Evolutionary conservation across 495 filamentous ascomycete species (phyloP).

Genomic region (Penicillium flavigenum): DNA sequence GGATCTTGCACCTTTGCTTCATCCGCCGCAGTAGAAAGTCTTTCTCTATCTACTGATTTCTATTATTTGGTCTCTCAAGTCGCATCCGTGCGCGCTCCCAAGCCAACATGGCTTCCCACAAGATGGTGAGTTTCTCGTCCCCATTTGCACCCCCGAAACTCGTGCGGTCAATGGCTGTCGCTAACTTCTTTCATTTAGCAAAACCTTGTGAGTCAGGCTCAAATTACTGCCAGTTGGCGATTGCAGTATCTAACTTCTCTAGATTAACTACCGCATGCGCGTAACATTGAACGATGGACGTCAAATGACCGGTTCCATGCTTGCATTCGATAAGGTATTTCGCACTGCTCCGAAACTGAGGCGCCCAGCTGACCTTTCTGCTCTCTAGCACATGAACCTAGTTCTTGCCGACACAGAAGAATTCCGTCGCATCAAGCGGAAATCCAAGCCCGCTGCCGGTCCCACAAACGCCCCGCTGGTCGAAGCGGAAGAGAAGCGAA

Average conservation of each 20-base stretch:
- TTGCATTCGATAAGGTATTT: conserved; percentile 92
- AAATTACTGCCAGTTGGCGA: not conserved
- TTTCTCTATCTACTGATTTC: conserved; percentile 25
- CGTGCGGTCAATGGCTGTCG: conserved; percentile 60
- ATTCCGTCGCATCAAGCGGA: conserved; percentile 92
- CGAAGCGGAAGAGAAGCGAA: conserved; percentile 95
- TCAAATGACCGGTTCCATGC: conserved; percentile 95
- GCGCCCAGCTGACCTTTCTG: conserved; percentile 24
- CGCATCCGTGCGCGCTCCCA: conserved; percentile 63
- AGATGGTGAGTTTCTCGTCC: conserved; percentile 79
- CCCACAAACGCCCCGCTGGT: conserved; percentile 62
- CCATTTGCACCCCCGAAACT: conserved; percentile 29
- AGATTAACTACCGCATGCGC: conserved; percentile 99
- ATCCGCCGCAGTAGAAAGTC: conserved; percentile 27
- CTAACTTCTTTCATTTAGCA: conserved; percentile 73
- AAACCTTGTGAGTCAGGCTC: conserved; percentile 80
- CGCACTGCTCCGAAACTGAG: conserved; percentile 3
- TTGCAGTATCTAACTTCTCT: conserved; percentile 30
- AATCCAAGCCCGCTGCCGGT: conserved; percentile 67
- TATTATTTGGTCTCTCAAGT: conserved; percentile 60
- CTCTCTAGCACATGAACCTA: conserved; percentile 90
- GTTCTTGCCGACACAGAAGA: conserved; percentile 99
- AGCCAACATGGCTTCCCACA: conserved; percentile 78
- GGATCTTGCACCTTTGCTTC: conserved; percentile 23
- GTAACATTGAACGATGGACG: conserved; percentile 93